Evolutionary conservation across 2,329 filamentous ascomycete genomes (phyloP).

Genomic region (Tolypocladium paradoxum): DNA sequence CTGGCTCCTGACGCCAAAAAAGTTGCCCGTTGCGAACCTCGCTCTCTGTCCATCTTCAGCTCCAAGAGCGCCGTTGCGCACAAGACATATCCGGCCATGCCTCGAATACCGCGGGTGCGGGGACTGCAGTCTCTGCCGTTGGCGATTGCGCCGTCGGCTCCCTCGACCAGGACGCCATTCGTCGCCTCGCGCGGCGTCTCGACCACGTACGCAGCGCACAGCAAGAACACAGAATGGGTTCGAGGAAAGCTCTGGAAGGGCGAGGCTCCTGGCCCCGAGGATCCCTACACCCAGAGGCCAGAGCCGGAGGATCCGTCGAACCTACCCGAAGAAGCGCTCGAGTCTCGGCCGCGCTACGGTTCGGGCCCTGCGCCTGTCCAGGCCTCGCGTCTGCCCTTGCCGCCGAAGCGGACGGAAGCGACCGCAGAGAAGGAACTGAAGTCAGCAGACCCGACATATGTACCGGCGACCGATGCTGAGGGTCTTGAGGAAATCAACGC

Average conservation of each 20-base stretch:
- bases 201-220: conserved; percentile 19
- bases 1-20: conserved; percentile 5
- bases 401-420: conserved; percentile 22
- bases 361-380: conserved; percentile 14
- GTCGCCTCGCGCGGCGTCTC: conserved; percentile 19
- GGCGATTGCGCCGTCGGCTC: conserved; percentile 10
- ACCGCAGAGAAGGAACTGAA: conserved; percentile 19
- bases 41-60: not conserved
- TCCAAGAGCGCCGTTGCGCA: not conserved
- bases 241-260: conserved; percentile 29
- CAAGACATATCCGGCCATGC: conserved; percentile 19
- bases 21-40: conserved; percentile 4
- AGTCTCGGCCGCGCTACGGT: conserved; percentile 9
- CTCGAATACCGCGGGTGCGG: conserved; percentile 29
- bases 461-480: conserved; percentile 32
- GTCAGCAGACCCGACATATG: conserved; percentile 27
- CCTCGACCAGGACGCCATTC: conserved; percentile 15
- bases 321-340: conserved; percentile 19
- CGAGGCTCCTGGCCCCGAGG: conserved; percentile 25
- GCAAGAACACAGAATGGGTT: conserved; percentile 25
- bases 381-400: conserved; percentile 20
- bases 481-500: conserved; percentile 37
- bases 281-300: conserved; percentile 25
- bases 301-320: conserved; percentile 17
- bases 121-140: conserved; percentile 20